Percentiles rank a stretch among this genome's conserved stretches.
phyloP scores from a whole-genome alignment of 2,329 filamentous ascomycete species.

The Aotearoamyces nothofagi region DNA sequence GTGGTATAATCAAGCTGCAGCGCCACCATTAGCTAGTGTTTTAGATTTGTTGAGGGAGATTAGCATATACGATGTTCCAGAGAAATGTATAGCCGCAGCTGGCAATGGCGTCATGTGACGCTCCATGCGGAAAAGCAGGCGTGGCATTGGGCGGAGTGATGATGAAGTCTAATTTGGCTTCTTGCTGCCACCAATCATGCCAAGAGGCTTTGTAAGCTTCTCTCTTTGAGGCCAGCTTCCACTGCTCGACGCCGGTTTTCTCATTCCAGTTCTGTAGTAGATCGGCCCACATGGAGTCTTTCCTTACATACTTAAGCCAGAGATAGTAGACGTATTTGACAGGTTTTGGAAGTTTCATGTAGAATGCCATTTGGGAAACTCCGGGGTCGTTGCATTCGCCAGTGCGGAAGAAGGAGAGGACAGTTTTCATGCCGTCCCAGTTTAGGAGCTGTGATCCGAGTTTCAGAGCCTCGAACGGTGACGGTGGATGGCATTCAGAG shows the following conservation, averaged over 20 bases:
- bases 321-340: slow-evolving; percentile 78
- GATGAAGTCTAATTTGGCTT: slow-evolving; percentile 59
- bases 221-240: slow-evolving; percentile 62
- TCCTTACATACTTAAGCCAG: slow-evolving; percentile 71
- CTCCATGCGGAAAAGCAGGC: slow-evolving; percentile 73
- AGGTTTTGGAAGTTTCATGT: slow-evolving; percentile 58
- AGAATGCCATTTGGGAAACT: slow-evolving; percentile 56
- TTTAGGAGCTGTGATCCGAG: slow-evolving; percentile 72
- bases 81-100: slow-evolving; percentile 89
- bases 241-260: slow-evolving; percentile 65
- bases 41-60: too few relatives aligned
- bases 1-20: slow-evolving; percentile 66
- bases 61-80: slow-evolving; percentile 60
- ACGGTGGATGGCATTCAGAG: slow-evolving; percentile 46
- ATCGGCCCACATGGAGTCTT: slow-evolving; percentile 65
- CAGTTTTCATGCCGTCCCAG: slow-evolving; percentile 69
- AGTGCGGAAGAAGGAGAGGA: slow-evolving; percentile 58
- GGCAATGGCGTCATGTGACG: slow-evolving; percentile 72
- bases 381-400: slow-evolving; percentile 72
- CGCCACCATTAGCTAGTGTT: too few relatives aligned
- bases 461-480: slow-evolving; percentile 59
- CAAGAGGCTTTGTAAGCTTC: slow-evolving; percentile 66
- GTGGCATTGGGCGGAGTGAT: slow-evolving; percentile 80
- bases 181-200: slow-evolving; percentile 76
- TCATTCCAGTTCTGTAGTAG: slow-evolving; percentile 58